Evolutionary conservation across 83 land plant species (phyloP), one percentile per base, ranked within the genome.

Genomic region (Diphasiastrum complanatum): DNA sequence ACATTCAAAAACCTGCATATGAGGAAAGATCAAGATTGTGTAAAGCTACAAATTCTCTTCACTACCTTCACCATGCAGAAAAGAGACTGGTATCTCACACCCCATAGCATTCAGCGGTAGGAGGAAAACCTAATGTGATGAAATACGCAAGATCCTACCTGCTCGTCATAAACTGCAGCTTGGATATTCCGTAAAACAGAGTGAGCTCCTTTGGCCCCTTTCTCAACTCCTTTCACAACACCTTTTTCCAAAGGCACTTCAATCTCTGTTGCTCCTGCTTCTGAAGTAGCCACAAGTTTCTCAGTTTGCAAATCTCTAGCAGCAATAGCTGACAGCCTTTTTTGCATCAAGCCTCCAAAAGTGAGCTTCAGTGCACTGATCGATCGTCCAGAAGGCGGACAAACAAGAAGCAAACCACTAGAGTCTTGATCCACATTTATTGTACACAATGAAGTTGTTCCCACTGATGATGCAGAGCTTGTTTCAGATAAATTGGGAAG

Each of bases 341-440:
- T 51, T 69, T 61, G 61, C 14, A 25, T 80, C 76, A 65, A 50
- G 51, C 67, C 75, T 72, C 3, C 73, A 71, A 71, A 90, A 66
- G 3, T 67, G 77, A 43, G n/a, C n/a, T n/a, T n/a, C n/a, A 93
- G 61, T 51, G 81, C 58, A 36, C 63, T 85, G 43, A 77, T 80
- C 26, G 81, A 69, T 18, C 75, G 71, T 49, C 70, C 74, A 40
- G 96, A 51, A 47, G 70, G 70, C 25, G 54, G 45, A 19, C 24
- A 31, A 11, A 52, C 73, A 5, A 32, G 33, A 18, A 93, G 78
- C 83, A 83, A 72, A 53, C 99, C 99, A 64, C 76, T 66, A 28
- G 87, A 51, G 28, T 84, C 96, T 70, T 78, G 99, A 50, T 89
- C 89, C 69, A 93, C 58, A 29, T 79, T 85, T 30, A 93, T 76